Percentiles rank a stretch among this genome's conserved stretches.
Evolutionary conservation across 2,329 filamentous ascomycete genomes (phyloP).

Genomic region (Lachnellula subtilissima): DNA sequence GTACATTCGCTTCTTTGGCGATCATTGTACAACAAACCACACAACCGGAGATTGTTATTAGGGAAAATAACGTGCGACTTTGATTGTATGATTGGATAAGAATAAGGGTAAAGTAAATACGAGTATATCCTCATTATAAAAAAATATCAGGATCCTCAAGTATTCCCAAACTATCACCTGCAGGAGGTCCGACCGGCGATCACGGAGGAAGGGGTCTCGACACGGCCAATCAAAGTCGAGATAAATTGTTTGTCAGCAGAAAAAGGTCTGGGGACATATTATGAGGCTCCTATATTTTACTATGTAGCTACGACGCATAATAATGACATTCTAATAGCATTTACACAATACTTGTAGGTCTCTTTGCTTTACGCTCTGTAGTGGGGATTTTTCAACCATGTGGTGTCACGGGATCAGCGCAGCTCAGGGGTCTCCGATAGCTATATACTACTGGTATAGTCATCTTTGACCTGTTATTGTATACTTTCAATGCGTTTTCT

Average conservation of each 20-base stretch:
- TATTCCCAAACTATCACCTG: not conserved
- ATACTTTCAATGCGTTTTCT: no score
- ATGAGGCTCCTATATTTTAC: not conserved
- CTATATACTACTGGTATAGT: no score
- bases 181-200: not conserved
- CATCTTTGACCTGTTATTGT: no score
- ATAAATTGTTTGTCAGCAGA: not conserved
- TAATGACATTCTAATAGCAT: conserved; percentile 19
- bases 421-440: no score
- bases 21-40: conserved; percentile 10
- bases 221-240: conserved; percentile 2
- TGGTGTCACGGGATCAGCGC: no score
- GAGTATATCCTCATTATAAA: not conserved
- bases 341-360: conserved; percentile 25
- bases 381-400: no score
- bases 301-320: not conserved
- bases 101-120: not conserved
- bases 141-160: no score
- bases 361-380: not conserved
- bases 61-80: not conserved
- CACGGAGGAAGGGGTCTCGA: not conserved
- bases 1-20: conserved; percentile 10
- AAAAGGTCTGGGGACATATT: conserved; percentile 12
- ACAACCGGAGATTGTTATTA: not conserved
- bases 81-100: not conserved